Evolutionary conservation across 164 flowering plant species (phyloP).

Genomic region (Vitis rotundifolia): DNA sequence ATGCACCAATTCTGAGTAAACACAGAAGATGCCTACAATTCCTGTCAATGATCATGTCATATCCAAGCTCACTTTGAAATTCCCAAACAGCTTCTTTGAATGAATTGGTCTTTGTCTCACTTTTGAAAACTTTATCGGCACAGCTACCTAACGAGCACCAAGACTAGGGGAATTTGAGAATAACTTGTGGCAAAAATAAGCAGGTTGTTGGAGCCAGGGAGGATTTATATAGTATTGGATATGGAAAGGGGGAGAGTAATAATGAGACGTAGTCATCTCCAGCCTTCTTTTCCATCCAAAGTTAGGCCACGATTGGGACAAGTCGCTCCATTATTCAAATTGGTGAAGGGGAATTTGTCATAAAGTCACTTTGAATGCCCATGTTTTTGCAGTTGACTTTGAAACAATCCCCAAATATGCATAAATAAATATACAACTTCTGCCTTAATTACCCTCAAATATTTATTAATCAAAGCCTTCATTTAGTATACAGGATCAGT

Average conservation of each 20-base stretch:
- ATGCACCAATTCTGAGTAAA: too few species aligned
- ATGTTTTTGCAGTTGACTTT: not conserved
- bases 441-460: not conserved
- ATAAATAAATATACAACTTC: not conserved
- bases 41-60: too few species aligned
- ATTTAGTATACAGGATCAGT: too few species aligned
- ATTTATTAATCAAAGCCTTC: not conserved
- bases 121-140: not conserved
- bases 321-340: constrained; percentile 4
- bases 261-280: not conserved
- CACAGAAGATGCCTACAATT: too few species aligned
- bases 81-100: too few species aligned
- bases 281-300: not conserved
- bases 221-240: not conserved
- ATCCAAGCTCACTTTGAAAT: too few species aligned
- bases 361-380: not conserved
- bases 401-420: not conserved
- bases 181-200: not conserved
- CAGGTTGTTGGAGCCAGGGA: too few species aligned
- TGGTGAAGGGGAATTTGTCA: not conserved
- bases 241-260: not conserved
- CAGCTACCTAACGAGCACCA: not conserved
- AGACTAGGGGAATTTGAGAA: too few species aligned
- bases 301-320: constrained; percentile 19
- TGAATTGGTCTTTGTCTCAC: not conserved